Percentiles rank a stretch among this genome's conserved stretches.
Conservation (phyloP, 2,329 filamentous ascomycete species). For the Neodidymelliopsis sp. region DNA sequence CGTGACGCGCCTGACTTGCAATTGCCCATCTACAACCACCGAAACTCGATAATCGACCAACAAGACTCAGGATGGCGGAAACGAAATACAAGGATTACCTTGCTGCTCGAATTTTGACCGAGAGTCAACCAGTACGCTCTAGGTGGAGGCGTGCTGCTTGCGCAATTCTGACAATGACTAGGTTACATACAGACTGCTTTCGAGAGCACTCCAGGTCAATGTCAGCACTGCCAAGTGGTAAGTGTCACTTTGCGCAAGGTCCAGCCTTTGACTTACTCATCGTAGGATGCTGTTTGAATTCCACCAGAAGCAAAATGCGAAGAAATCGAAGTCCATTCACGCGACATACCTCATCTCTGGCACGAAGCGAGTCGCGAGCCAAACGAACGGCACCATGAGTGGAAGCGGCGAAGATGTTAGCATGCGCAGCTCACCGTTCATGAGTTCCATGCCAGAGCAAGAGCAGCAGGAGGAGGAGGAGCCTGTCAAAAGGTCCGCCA, state of each 20-base stretch:
- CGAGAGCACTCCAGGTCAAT: constrained; percentile 82
- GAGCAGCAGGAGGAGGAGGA: constrained; percentile 52
- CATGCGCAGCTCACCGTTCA: constrained; percentile 71
- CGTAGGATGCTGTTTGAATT: constrained; percentile 86
- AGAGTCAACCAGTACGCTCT: constrained; percentile 71
- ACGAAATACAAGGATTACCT: constrained; percentile 74
- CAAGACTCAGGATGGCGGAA: constrained; percentile 53
- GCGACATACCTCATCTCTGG: constrained; percentile 93
- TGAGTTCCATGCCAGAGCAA: constrained; percentile 69
- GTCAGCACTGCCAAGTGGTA: constrained; percentile 90
- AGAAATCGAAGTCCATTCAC: constrained; percentile 76
- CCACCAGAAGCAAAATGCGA: constrained; percentile 77
- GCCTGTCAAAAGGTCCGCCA: constrained; percentile 61
- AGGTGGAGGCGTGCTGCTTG: neutral
- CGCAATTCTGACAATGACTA: constrained; percentile 49
- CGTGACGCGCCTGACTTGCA: constrained; percentile 10
- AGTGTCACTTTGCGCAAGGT: constrained; percentile 34
- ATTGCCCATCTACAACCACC: constrained; percentile 1
- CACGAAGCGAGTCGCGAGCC: constrained; percentile 55
- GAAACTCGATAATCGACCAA: neutral
- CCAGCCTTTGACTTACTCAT: constrained; percentile 25
- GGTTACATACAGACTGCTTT: constrained; percentile 88
- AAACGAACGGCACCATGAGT: constrained; percentile 49
- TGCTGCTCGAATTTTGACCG: constrained; percentile 76
- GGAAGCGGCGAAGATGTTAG: constrained; percentile 69